phyloP scores from a whole-genome alignment of 139 green algal species.

The Chlamydomonas sp. region DNA sequence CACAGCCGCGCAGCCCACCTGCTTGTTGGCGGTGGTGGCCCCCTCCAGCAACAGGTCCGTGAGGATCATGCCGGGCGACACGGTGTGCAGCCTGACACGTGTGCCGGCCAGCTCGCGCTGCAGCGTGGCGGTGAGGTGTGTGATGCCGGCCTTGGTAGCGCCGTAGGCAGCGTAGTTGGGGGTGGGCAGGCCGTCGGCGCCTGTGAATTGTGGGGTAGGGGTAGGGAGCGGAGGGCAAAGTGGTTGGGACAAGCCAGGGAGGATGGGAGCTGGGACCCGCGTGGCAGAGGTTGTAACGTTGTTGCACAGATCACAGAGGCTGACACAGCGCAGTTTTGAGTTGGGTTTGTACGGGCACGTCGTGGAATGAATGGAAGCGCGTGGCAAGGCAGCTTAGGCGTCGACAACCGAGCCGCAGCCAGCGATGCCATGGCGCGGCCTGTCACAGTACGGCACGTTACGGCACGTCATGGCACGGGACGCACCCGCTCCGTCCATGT shows the following conservation, averaged over 20 bases:
- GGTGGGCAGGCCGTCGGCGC: constrained; percentile 74
- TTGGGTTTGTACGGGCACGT: no score
- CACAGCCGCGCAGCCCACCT: constrained; percentile 30
- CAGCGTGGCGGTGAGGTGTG: constrained; percentile 73
- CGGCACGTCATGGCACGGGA: neutral
- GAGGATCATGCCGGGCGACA: constrained; percentile 92
- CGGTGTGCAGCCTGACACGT: constrained; percentile 68
- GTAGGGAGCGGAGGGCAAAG: no score
- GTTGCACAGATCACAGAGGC: no score
- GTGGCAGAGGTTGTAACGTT: no score
- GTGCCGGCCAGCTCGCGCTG: constrained; percentile 33
- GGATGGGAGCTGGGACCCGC: no score
- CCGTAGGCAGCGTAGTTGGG: constrained; percentile 85
- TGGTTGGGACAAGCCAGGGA: no score
- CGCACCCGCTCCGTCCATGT: constrained; percentile 83
- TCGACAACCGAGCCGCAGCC: no score
- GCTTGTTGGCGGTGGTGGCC: constrained; percentile 71
- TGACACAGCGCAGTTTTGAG: no score
- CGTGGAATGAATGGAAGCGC: no score
- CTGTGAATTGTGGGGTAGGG: constrained; percentile 13
- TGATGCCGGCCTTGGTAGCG: constrained; percentile 87
- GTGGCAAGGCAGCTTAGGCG: no score
- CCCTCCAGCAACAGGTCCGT: constrained; percentile 89
- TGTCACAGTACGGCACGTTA: no score
- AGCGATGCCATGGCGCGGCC: no score